phyloP scores from a whole-genome alignment of 805 yeast species.

The Huiozyma naganishii region DNA sequence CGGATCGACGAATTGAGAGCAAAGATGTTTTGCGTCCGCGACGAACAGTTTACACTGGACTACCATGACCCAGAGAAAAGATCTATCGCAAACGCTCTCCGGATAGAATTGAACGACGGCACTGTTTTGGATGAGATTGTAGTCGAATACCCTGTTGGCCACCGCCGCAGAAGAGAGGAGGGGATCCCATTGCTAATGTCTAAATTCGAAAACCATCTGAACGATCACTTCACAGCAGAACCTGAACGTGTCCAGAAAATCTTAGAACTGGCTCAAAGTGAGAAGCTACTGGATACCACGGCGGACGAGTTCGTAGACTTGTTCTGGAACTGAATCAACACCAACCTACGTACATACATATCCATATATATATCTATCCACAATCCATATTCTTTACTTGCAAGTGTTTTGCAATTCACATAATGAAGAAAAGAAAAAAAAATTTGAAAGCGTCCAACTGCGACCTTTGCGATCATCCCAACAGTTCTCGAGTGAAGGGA shows the following conservation, averaged over 20 bases:
- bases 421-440: no score
- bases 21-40: slow-evolving; percentile 46
- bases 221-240: slow-evolving; percentile 32
- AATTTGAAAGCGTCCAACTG: no score
- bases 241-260: slow-evolving; percentile 30
- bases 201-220: slow-evolving; percentile 42
- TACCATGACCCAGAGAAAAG: slow-evolving; percentile 49
- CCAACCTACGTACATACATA: neutral
- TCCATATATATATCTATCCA: neutral
- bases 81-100: slow-evolving; percentile 45
- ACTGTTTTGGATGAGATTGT: slow-evolving; percentile 40
- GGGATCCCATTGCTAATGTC: slow-evolving; percentile 43
- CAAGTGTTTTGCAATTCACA: no score
- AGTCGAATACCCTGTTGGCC: slow-evolving; percentile 50
- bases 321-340: slow-evolving; percentile 9
- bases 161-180: slow-evolving; percentile 46
- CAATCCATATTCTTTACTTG: neutral
- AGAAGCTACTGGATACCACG: slow-evolving; percentile 32
- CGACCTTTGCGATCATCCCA: no score
- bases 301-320: slow-evolving; percentile 40
- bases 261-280: slow-evolving; percentile 27
- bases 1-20: slow-evolving; percentile 41
- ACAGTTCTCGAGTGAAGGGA: no score
- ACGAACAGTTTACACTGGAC: slow-evolving; percentile 37
- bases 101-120: slow-evolving; percentile 43